Base-by-base conservation (phyloP, 768 basidiomycete species). In the Trametes maxima region DNA sequence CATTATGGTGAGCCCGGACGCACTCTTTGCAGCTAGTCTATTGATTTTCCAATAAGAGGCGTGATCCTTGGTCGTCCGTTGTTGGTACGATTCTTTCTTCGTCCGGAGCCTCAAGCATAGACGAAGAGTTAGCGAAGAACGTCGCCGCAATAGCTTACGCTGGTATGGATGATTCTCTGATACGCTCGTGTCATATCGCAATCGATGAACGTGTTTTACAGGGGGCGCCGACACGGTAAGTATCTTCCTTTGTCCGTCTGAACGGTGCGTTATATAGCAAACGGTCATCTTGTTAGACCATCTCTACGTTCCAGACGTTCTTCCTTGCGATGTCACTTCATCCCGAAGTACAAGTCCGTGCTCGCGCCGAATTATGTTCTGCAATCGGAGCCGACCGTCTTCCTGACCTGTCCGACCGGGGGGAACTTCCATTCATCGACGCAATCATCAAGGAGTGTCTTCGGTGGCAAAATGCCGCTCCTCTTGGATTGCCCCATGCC, bases 361-460 rank as follows among this genome's bases (percentile, higher is more conserved):
- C 71, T 10, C 72, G 70, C 21, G 68, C 66, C n/a, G 74, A 75
- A 49, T 52, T 75, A 11, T 67, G 67, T 43, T 12, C 52, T 3
- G 68, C 67, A 24, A 49, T 73, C 13, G 74, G 74, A 2, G 11
- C 50, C 1, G 58, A 67, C 22, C 60, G 72, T 4, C 64, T 73
- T 10, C 74, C 74, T 5, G 60, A 43, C 1, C 45, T 70, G 33
- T 24, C 54, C 1, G 72, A 72, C 42, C 50, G 60, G 13, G 42
- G 42, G 0, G n/a, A 48, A 5, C 62, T 73, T 3, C 72, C 73
- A 11, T 75, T 72, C 53, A 59, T 74, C 40, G 53, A 69, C 21
- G 72, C 70, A 21, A 50, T 76, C 25, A 52, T 73, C 50, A 70
- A 73, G 51, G 75, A 76, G 57, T 65, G 67, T 21, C 64, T 74